These are phyloP conservation scores for Pezicula radicicola DNA, from an alignment of 2,329 filamentous ascomycete species.

Conservation along the genomic window DNA sequence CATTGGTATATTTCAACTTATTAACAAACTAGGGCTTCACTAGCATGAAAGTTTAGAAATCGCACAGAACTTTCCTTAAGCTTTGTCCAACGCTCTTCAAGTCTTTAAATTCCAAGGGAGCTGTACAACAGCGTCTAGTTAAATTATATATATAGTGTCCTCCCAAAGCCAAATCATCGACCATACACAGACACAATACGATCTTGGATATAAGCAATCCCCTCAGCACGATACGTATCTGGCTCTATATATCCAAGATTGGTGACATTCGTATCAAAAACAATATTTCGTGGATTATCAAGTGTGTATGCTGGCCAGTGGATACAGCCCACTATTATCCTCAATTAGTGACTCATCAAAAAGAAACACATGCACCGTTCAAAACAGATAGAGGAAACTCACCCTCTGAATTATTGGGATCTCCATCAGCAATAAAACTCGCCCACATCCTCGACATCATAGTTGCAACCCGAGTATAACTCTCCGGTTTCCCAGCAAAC, in stretches of 20 bases:
- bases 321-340: constrained; percentile 7
- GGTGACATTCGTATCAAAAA: not conserved
- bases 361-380: not conserved
- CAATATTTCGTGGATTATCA: not conserved
- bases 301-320: constrained; percentile 35
- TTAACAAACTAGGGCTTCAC: too few relatives aligned
- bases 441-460: constrained; percentile 22
- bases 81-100: too few relatives aligned
- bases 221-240: not conserved
- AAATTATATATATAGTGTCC: too few relatives aligned
- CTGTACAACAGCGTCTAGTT: too few relatives aligned
- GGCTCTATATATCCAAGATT: not conserved
- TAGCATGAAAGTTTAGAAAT: too few relatives aligned
- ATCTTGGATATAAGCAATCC: not conserved
- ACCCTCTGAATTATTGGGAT: constrained; percentile 20
- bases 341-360: not conserved
- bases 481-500: constrained; percentile 14
- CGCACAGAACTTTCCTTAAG: too few relatives aligned
- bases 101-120: too few relatives aligned
- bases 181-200: too few relatives aligned
- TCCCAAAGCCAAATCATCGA: too few relatives aligned
- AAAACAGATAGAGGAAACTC: not conserved
- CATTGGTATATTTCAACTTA: too few relatives aligned
- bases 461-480: constrained; percentile 9
- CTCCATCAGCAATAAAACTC: constrained; percentile 15